Evolutionary conservation across 192 early-diverging fungal genomes (phyloP).

Genomic region (Coemansia sp.): DNA sequence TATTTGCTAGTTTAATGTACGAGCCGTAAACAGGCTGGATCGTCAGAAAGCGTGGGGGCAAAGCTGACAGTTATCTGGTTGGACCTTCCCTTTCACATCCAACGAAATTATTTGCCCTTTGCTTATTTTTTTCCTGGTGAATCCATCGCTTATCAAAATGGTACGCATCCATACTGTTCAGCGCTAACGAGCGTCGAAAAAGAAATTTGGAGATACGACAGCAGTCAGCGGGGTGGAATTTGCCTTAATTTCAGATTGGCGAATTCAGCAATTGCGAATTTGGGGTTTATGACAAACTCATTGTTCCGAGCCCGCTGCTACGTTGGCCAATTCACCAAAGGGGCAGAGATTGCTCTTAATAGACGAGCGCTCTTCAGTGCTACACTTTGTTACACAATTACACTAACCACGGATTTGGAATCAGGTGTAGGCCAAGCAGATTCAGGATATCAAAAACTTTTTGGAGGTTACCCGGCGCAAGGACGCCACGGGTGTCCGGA

Average conservation of each 20-base stretch:
- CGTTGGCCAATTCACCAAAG: too few species aligned
- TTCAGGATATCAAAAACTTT: conserved; percentile 98
- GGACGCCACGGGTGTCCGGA: conserved; percentile 90
- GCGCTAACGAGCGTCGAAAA: neutral
- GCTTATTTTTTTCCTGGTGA: conserved; percentile 1
- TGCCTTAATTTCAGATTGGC: too few species aligned
- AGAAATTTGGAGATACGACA: neutral
- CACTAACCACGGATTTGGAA: too few species aligned
- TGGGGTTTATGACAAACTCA: neutral
- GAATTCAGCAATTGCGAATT: too few species aligned
- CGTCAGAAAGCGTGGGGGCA: too few species aligned
- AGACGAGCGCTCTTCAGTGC: neutral
- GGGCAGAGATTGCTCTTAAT: neutral
- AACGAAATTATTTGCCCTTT: conserved; percentile 3
- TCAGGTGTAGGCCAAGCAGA: conserved; percentile 84
- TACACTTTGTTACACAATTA: too few species aligned
- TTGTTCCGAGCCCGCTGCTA: too few species aligned
- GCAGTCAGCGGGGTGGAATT: neutral
- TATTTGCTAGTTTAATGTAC: too few species aligned
- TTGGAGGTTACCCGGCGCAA: conserved; percentile 93
- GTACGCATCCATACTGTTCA: conserved; percentile 6
- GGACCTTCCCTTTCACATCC: conserved; percentile 2
- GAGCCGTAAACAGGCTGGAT: too few species aligned
- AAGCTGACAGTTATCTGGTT: too few species aligned
- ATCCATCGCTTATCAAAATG: conserved; percentile 9